phyloP scores from a whole-genome alignment of 2,329 filamentous ascomycete genomes.

The Phialophora expanda region DNA sequence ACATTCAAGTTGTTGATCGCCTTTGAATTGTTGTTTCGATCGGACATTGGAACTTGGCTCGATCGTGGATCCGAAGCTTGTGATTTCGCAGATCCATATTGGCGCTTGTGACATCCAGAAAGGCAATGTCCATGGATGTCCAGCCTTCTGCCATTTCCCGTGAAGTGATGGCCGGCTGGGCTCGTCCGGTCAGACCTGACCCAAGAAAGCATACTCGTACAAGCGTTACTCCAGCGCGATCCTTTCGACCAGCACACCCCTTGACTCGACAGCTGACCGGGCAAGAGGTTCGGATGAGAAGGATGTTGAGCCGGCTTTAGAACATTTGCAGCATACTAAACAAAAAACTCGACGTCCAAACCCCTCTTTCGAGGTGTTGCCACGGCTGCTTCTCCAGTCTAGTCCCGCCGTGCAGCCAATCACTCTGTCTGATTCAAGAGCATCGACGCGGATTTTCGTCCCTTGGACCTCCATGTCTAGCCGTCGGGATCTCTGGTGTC shows the following conservation, averaged over 20 bases:
- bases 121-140: not conserved
- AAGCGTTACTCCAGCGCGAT: not conserved
- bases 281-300: not conserved
- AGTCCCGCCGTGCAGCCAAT: constrained; percentile 5
- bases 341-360: constrained; percentile 7
- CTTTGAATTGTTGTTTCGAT: not conserved
- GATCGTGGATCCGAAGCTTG: not conserved
- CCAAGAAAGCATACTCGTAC: not conserved
- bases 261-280: not conserved
- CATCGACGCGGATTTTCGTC: constrained; percentile 1
- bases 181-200: constrained; percentile 12
- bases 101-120: not conserved
- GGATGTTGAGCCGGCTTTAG: not conserved
- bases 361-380: constrained; percentile 23
- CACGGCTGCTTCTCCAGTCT: constrained; percentile 9
- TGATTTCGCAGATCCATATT: not conserved
- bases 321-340: constrained; percentile 7
- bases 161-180: not conserved
- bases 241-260: constrained; percentile 10
- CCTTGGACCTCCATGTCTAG: not conserved
- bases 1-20: not conserved
- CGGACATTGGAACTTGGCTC: not conserved
- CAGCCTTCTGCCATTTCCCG: not conserved
- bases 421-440: not conserved
- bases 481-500: constrained; percentile 25